Evolutionary conservation across 2,329 filamentous ascomycete genomes (phyloP), one percentile per base, ranked within the genome.

Genomic region (Hypoxylon sp.): DNA sequence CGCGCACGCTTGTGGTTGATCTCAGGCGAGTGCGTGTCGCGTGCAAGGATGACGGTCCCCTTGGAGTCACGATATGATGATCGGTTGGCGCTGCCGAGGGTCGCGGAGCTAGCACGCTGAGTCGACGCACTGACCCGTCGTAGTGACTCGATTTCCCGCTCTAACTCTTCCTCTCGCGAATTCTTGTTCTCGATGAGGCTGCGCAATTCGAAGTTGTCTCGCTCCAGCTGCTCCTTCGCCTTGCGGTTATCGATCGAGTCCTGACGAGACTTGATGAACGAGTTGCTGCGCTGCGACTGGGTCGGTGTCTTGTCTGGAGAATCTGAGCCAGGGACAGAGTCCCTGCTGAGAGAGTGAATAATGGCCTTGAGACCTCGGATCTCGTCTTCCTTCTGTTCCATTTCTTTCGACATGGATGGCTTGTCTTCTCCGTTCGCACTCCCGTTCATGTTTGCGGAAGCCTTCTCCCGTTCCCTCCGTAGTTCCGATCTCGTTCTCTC

Each of bases 301-400:
- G 65, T 68, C 8, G 73, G 66, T 3, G 59, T 74, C 69, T 68
- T 77, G 60, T 71, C 72, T 38, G 72, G 55, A 42, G 72, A 70
- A 40, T 75, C 74, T 20, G 69, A 66, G 23, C 75, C 75, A 3
- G 80, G 79, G n/a, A 83, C 78, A 9, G 88, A 84, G 65, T 91
- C 91, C 60, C 92, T 84, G 73, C 92, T 97, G 31, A 99, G 81
- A 15, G 92, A 97, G 76, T 98, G 94, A 59, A 99, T 98, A 71
- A 99, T 98, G 38, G 95, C 94, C 76, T 98, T 99, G 64, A 99
- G 83, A 42, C 95, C 95, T 61, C 94, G 86, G 70, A 99, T 98
- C 78, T 99, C 95, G 68, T 99, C 95, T 69, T 99, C 94, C 72
- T 96, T 95, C 71, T 96, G 90, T 72, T 96, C 92, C 24, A 98